Percentiles rank a stretch among this genome's conserved stretches.
Evolutionary conservation across 768 basidiomycete species (phyloP).

Genomic region (Cantharellus anzutake): DNA sequence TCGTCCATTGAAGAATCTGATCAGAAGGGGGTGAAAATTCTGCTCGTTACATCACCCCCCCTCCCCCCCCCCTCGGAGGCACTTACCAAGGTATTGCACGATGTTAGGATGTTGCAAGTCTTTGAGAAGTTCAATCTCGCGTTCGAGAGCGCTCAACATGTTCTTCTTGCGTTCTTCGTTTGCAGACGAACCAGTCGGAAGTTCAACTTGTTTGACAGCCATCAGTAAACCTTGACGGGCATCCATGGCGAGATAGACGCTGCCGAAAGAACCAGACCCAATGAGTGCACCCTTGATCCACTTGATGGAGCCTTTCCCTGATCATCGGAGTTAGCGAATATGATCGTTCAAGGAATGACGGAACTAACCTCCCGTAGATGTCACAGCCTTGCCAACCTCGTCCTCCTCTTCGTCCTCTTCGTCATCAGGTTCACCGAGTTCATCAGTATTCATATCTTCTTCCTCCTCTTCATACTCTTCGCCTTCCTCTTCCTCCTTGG

Average conservation of each 20-base stretch:
- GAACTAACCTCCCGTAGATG: conserved; percentile 31
- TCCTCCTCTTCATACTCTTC: conserved; percentile 29
- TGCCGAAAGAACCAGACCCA: conserved; percentile 86
- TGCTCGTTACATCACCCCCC: not conserved
- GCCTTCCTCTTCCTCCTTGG: conserved; percentile 26
- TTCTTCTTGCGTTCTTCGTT: conserved; percentile 87
- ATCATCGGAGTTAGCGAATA: conserved; percentile 2
- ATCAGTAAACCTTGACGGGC: conserved; percentile 76
- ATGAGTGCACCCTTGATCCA: conserved; percentile 97
- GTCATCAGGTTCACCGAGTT: conserved; percentile 24
- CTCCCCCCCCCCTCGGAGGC: not conserved
- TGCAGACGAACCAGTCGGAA: conserved; percentile 62
- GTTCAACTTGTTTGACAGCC: conserved; percentile 95
- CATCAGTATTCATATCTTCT: conserved; percentile 25
- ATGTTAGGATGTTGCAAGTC: conserved; percentile 90
- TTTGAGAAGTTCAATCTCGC: conserved; percentile 86
- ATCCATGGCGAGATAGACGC: conserved; percentile 92
- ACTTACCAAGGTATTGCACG: conserved; percentile 90
- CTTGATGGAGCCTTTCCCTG: conserved; percentile 47
- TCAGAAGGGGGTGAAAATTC: not conserved
- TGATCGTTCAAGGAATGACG: conserved; percentile 2
- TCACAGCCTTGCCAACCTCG: conserved; percentile 29
- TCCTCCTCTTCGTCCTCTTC: conserved; percentile 30
- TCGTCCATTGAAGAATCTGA: conserved; percentile 88
- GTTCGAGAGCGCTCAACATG: conserved; percentile 82